These are phyloP conservation scores for Lonicera japonica DNA, from an alignment of 129 eudicot genomes.

Conservation along the genomic window DNA sequence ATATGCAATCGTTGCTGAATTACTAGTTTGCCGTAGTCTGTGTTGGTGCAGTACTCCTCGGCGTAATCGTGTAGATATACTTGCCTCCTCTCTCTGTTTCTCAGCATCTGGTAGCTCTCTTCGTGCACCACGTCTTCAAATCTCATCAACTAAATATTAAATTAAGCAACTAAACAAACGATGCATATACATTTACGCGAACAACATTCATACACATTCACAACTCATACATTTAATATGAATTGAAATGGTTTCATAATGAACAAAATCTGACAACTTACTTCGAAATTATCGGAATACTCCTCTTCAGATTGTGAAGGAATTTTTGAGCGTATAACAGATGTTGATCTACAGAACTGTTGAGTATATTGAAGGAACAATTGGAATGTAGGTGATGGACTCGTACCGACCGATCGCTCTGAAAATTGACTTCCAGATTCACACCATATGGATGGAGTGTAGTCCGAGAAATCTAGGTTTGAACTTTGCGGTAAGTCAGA, in stretches of 20 bases:
- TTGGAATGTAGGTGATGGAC: slow-evolving; percentile 60
- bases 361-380: slow-evolving; percentile 45
- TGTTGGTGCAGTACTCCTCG: slow-evolving; percentile 55
- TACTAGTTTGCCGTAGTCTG: slow-evolving; percentile 58
- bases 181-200: not conserved
- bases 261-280: slow-evolving; percentile 27
- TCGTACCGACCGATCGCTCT: slow-evolving; percentile 46
- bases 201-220: not conserved
- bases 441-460: slow-evolving; percentile 49
- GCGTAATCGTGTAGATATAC: slow-evolving; percentile 61
- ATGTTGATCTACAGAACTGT: slow-evolving; percentile 45
- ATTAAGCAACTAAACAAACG: slow-evolving; percentile 4
- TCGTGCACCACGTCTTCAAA: slow-evolving; percentile 68
- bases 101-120: slow-evolving; percentile 67
- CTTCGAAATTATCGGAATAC: slow-evolving; percentile 28
- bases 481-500: slow-evolving; percentile 38
- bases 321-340: slow-evolving; percentile 9
- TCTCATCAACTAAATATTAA: slow-evolving; percentile 38
- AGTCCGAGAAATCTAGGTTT: slow-evolving; percentile 45
- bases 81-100: slow-evolving; percentile 85
- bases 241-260: not conserved
- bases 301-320: slow-evolving; percentile 15
- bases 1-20: slow-evolving; percentile 66
- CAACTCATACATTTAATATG: not conserved
- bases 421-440: slow-evolving; percentile 91